A percentile compares a stretch with the other conserved stretches of the same genome.
phyloP scores from a whole-genome alignment of 1,139 yeast genomes.

The Geotrichum carabidarum region DNA sequence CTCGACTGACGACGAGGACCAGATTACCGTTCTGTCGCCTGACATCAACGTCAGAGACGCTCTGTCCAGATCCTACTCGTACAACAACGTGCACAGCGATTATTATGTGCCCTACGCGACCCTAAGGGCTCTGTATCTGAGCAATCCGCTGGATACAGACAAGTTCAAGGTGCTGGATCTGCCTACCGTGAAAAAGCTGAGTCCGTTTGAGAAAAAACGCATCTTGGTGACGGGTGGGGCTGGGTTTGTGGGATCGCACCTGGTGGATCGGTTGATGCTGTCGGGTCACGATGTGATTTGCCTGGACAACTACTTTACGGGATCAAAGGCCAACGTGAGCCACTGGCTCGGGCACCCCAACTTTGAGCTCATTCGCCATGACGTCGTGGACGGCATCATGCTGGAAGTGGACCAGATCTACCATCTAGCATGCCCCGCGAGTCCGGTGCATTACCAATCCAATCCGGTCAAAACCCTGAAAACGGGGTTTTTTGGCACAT shows the following conservation, averaged over 20 bases:
- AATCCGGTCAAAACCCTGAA: constrained; percentile 31
- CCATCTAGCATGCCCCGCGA: constrained; percentile 31
- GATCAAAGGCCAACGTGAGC: constrained; percentile 26
- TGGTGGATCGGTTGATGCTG: constrained; percentile 28
- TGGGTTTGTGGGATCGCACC: constrained; percentile 30
- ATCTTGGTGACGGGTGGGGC: constrained; percentile 30
- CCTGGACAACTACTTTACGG: constrained; percentile 30
- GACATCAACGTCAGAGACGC: constrained; percentile 12
- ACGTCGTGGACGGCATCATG: constrained; percentile 28
- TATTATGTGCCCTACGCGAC: constrained; percentile 8
- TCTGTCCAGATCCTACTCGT: constrained; percentile 11
- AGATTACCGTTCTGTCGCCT: constrained; percentile 2
- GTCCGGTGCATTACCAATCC: constrained; percentile 30
- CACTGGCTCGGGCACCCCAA: constrained; percentile 32
- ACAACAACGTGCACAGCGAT: constrained; percentile 4
- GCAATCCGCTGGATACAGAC: constrained; percentile 1
- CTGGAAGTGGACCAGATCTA: constrained; percentile 31
- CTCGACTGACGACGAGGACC: background rate
- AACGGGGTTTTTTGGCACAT: constrained; percentile 30
- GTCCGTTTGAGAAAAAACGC: constrained; percentile 26
- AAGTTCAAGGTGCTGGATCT: constrained; percentile 1
- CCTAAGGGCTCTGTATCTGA: constrained; percentile 6
- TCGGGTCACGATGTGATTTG: constrained; percentile 29
- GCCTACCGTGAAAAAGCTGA: constrained; percentile 24
- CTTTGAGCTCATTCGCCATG: constrained; percentile 30